Evolutionary conservation across 306 rosid genomes (phyloP), one percentile per base, ranked within the genome.

Genomic region (Vicia villosa): DNA sequence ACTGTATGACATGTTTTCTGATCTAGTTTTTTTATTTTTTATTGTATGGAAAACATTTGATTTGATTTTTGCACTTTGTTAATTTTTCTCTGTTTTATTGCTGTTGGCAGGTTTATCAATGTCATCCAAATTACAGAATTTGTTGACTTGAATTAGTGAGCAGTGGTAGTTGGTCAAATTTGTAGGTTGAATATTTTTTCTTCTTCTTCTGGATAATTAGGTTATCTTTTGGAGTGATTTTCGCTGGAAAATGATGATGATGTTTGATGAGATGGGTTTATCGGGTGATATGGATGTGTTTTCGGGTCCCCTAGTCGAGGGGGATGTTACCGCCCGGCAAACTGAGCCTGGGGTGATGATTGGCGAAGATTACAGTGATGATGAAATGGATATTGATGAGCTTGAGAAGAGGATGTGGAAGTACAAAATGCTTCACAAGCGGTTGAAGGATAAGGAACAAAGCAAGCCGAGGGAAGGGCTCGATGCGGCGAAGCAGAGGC

Each of bases 381-480:
- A 87, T 14, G 96, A 90, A 38, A 70, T 78, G 10, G 96, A 82
- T 28, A 85, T 66, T 10, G 87, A 86, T 17, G 91, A 90, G 80
- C 94, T 90, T 6, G 96, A 87, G 83, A 78, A 65, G 84, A 90
- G 96, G 84, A 74, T 90, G 76, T 90, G 96, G 96, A 86, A 77
- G 73, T 77, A 90, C 46, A 81, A 80, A 47, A 84, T 90, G 86
- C 94, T 72, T 6, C 81, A 79, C 30, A 90, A 79, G 74, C 72
- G 89, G 24, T 67, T 80, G 6, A 90, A 82, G 67, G 96, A 90
- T 32, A 90, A 82, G 67, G 96, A 90, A 34, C 96, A 86, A 28
- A 75, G 6, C 60, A 84, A 87, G 41, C 68, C 81, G 0, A 87
- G 77, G 77, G 94, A 90, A 62, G 94, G 85, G 19, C 61, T 69